Evolutionary conservation across 2,329 filamentous ascomycete genomes (phyloP), one percentile per base, ranked within the genome.

Genomic region (Penicillium sp.): DNA sequence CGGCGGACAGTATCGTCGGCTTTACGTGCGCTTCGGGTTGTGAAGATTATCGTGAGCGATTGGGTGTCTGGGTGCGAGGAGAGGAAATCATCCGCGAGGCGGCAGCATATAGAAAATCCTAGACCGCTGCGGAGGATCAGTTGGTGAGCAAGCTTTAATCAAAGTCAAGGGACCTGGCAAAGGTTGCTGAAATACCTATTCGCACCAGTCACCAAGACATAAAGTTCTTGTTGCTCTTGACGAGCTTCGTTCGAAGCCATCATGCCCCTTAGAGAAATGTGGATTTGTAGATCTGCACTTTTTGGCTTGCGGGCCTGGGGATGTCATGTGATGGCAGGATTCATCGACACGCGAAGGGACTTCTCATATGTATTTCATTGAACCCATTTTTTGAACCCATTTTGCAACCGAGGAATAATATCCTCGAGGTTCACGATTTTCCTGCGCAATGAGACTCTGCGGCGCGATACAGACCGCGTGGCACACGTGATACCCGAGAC

Each of bases 81-180:
- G 42, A 94, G 78, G 70, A 95, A 95, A 55, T 94, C 85, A 69
- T 95, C 86, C 52, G 94, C 90, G 39, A 95, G 74, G 44, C 87
- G 85, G 57, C 84, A 79, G 60, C 84, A 85, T 51, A 85, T 88
- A 38, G 83, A 82, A 54, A 90, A 84, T 30, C 90, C 90, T 30
- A 95, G 79, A 44, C 90, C 90, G 60, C 90, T 95, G 62, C 15
- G 28, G 30, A 44, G 36, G 35, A 25, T 18, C 14, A 35, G 13
- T 44, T 33, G 18, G 22, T 43, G 37, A 50, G 40, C 41, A 34
- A 13, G 39, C 33, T 30, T 34, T 40, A n/a, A n/a, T n/a, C 4
- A 29, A 20, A 14, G 18, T 4, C 11, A 30, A 34, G 30, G 3
- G 6, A 31, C 23, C 18, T 31, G 11, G 32, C 12, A 28, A 30